Evolutionary conservation across 2,329 filamentous ascomycete species (phyloP).

Genomic region (Periconia sp.): DNA sequence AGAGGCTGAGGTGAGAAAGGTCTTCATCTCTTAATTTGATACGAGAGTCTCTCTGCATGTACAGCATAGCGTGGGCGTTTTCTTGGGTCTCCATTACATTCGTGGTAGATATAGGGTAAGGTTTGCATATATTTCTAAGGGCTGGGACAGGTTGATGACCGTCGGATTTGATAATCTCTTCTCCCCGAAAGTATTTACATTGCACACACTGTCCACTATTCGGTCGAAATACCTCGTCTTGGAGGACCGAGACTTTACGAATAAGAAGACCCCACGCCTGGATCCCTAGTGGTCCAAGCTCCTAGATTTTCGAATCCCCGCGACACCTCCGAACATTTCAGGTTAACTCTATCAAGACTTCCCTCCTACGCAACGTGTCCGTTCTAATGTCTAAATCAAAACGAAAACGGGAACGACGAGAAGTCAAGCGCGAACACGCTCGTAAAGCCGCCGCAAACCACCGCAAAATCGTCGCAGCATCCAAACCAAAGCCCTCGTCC

Average conservation of each 20-base stretch:
- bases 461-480: conserved; percentile 21
- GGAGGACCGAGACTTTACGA: too few relatives aligned
- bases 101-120: background rate
- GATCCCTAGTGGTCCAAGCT: conserved; percentile 39
- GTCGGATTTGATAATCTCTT: background rate
- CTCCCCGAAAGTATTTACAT: too few relatives aligned
- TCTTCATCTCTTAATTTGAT: conserved; percentile 76
- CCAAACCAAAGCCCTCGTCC: conserved; percentile 12
- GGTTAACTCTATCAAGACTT: conserved; percentile 1
- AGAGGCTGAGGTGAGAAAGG: conserved; percentile 74
- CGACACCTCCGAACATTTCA: conserved; percentile 17
- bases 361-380: conserved; percentile 10
- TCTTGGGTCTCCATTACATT: background rate
- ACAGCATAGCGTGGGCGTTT: conserved; percentile 15
- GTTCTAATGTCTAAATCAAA: conserved; percentile 42
- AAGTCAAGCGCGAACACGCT: conserved; percentile 39
- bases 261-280: too few relatives aligned
- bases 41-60: background rate
- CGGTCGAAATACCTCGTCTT: too few relatives aligned
- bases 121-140: background rate
- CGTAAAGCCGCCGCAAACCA: conserved; percentile 34
- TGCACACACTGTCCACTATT: too few relatives aligned
- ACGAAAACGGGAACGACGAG: conserved; percentile 39
- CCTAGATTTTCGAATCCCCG: conserved; percentile 25
- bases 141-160: background rate